Evolutionary conservation across 1,284 basidiomycete species (phyloP).

Genomic region (Fomitopsis pinicola): DNA sequence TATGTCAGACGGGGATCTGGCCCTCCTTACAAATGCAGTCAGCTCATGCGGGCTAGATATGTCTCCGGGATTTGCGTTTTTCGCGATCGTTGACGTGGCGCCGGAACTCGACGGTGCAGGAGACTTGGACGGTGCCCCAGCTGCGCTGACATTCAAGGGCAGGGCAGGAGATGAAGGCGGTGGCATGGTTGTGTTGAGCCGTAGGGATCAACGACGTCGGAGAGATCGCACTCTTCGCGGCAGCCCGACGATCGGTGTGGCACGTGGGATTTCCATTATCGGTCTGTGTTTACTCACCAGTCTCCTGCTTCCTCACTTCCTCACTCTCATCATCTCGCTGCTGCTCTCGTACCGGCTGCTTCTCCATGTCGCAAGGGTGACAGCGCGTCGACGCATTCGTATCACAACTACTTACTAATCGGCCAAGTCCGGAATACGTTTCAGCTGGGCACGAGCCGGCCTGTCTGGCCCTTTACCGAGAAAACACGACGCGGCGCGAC

Average conservation of each 20-base stretch:
- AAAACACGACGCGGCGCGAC: background rate
- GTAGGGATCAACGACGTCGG: background rate
- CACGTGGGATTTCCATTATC: background rate
- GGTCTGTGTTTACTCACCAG: background rate
- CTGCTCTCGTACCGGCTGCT: background rate
- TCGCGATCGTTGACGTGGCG: constrained; percentile 15
- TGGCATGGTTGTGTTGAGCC: constrained; percentile 10
- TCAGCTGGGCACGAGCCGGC: too few species aligned
- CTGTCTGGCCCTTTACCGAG: background rate
- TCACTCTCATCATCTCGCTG: background rate
- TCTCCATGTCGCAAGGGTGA: too few species aligned
- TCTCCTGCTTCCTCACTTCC: background rate
- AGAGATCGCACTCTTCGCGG: background rate
- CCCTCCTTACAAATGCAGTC: constrained; percentile 62
- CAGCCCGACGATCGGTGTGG: background rate
- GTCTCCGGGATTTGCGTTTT: constrained; percentile 32
- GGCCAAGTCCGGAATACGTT: too few species aligned
- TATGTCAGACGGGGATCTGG: background rate
- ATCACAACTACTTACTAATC: too few species aligned
- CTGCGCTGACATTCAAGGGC: constrained; percentile 24
- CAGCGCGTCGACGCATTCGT: too few species aligned
- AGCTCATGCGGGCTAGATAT: constrained; percentile 81
- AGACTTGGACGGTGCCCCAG: constrained; percentile 19
- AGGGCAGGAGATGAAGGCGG: constrained; percentile 23
- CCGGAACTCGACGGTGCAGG: constrained; percentile 17